Conservation (phyloP, 2,329 filamentous ascomycete species). For the Chaetomium strumarium region DNA sequence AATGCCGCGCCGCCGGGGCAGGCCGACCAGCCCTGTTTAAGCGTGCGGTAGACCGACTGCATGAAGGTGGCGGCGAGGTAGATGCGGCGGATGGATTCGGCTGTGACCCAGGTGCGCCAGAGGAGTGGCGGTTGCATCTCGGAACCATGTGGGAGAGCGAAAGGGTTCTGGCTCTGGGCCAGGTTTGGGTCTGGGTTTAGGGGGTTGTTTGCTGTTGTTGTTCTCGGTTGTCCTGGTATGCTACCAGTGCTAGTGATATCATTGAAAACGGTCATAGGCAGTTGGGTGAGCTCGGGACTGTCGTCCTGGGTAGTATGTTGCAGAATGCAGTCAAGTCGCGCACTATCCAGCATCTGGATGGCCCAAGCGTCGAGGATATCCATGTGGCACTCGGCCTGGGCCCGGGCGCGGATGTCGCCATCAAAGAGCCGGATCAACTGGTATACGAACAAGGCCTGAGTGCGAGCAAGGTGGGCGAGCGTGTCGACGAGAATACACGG, state of each 20-base stretch:
- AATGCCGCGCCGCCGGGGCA: background rate
- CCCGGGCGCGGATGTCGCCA: conserved; percentile 32
- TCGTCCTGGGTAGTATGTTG: too few relatives aligned
- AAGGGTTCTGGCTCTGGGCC: too few relatives aligned
- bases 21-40: background rate
- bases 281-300: too few relatives aligned
- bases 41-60: background rate
- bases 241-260: too few relatives aligned
- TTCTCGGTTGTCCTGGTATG: background rate
- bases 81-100: conserved; percentile 1
- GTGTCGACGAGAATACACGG: conserved; percentile 24
- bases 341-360: background rate
- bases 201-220: background rate
- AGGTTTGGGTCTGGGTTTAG: too few relatives aligned
- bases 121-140: background rate
- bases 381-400: conserved; percentile 27
- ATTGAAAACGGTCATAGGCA: too few relatives aligned
- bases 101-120: background rate
- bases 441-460: conserved; percentile 41
- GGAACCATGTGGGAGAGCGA: background rate
- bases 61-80: background rate
- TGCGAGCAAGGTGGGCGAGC: conserved; percentile 32
- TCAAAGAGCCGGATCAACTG: conserved; percentile 43
- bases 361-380: conserved; percentile 25
- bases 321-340: conserved; percentile 1